Base-by-base conservation (phyloP, 2,329 filamentous ascomycete species). In the Epichloe sp. region DNA sequence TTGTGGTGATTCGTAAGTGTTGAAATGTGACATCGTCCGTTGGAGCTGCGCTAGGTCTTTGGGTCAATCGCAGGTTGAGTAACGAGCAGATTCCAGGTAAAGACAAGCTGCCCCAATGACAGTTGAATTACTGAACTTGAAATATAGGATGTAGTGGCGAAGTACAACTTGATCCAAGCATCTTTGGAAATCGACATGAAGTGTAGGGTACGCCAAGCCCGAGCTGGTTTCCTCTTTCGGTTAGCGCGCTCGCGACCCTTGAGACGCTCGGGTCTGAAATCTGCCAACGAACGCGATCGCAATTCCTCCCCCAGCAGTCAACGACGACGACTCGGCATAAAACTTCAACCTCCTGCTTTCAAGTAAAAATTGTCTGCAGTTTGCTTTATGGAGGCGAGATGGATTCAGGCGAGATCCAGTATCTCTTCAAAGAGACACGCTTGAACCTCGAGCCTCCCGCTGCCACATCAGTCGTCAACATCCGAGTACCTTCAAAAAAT, bases 381-480 rank as follows among this genome's bases (percentile, higher is more conserved):
- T 53, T 59, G 57, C 57, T 64, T 58, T 56, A 85, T 85, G 84
- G 80, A 76, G 72, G 75, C 73, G 79, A 74, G 64, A 88, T 88
- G 84, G 79, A 77, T 62, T 73, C 74, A 60, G 68, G 73, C 63
- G 76, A 78, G 62, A 75, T 78, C 58, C 76, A 78, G 57, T 83
- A 79, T 69, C 75, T 87, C 69, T 93, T 86, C 75, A 90, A 89
- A 73, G 88, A 94, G 77, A 88, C 86, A 66, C 83, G 86, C 66
- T 74, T 95, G 68, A 88, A 87, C 68, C 78, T 93, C 60, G 86
- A 93, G 69, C 81, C 83, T 57, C 76, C 80, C 54, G 84, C 79
- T 59, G 74, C 77, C 57, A 79, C 79, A 60, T 85, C 83, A 53
- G 78, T 83, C 61, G 78, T 89, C 64, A 80, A 82, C 60, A 80